Percentiles rank a stretch among this genome's conserved stretches.
Conservation (phyloP, 2,329 filamentous ascomycete species). For the Gremmenia infestans region DNA sequence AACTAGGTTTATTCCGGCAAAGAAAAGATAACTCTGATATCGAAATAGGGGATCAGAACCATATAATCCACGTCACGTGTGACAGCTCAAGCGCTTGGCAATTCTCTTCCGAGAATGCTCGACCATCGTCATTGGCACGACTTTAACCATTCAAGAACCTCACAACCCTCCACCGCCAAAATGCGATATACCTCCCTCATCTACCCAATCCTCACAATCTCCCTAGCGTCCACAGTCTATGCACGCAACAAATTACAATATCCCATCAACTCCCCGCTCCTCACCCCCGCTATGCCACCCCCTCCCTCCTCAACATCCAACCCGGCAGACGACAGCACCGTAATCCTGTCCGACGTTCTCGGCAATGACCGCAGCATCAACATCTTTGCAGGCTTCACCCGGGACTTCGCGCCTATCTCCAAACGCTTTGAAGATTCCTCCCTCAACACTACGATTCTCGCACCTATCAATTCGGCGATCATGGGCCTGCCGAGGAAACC, state of each 20-base stretch:
- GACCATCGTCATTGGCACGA: background rate
- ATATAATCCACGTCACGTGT: too few species aligned
- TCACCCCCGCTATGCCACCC: background rate
- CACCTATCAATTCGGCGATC: constrained; percentile 79
- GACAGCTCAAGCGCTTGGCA: too few species aligned
- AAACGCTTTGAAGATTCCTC: constrained; percentile 61
- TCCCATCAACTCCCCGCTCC: background rate
- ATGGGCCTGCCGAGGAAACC: constrained; percentile 76
- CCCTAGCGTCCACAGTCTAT: background rate
- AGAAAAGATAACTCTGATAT: too few species aligned
- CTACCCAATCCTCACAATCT: background rate
- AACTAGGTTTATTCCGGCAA: too few species aligned
- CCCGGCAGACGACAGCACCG: constrained; percentile 35
- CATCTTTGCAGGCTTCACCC: constrained; percentile 76
- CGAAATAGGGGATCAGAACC: too few species aligned
- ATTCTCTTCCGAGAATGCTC: background rate
- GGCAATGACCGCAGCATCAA: constrained; percentile 73
- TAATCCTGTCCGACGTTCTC: constrained; percentile 80
- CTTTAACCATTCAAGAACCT: background rate
- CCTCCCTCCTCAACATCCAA: constrained; percentile 23
- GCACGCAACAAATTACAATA: background rate
- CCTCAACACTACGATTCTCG: constrained; percentile 77
- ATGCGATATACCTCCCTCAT: background rate
- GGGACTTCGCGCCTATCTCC: constrained; percentile 66
- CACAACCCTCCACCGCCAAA: background rate